A percentile compares a stretch with the other conserved stretches of the same genome.
These are phyloP conservation scores for Boletus rex-veris DNA, from an alignment of 768 basidiomycete genomes.

Conservation along the genomic window DNA sequence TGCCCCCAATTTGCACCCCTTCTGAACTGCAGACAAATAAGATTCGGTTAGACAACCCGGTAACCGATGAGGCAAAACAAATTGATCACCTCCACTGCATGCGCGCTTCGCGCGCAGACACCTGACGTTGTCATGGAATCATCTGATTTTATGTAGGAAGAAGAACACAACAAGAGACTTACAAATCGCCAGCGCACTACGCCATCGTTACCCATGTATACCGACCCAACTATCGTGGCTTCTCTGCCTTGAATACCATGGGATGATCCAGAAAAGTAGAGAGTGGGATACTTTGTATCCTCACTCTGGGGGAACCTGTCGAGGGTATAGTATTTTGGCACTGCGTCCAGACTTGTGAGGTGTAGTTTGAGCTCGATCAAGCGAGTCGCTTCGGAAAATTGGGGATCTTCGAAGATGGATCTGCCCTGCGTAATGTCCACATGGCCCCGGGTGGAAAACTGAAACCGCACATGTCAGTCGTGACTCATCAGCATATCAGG, in stretches of 20 bases:
- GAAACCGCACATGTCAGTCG: neutral
- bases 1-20: slow-evolving; percentile 62
- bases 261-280: slow-evolving; percentile 48
- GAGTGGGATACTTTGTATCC: slow-evolving; percentile 36
- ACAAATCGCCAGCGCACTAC: slow-evolving; percentile 59
- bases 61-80: neutral
- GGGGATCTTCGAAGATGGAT: slow-evolving; percentile 48
- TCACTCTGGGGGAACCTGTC: slow-evolving; percentile 22
- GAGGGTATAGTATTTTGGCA: slow-evolving; percentile 18
- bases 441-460: slow-evolving; percentile 25
- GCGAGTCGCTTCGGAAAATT: slow-evolving; percentile 63
- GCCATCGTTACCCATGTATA: slow-evolving; percentile 45
- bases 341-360: slow-evolving; percentile 35
- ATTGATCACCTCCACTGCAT: slow-evolving; percentile 57
- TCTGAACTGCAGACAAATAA: slow-evolving; percentile 45
- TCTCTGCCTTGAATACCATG: slow-evolving; percentile 41
- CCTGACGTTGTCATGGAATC: slow-evolving; percentile 33
- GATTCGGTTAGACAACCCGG: neutral
- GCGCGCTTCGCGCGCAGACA: slow-evolving; percentile 48
- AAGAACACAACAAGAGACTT: slow-evolving; percentile 26
- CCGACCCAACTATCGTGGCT: slow-evolving; percentile 47
- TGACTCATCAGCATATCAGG: neutral
- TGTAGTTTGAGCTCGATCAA: slow-evolving; percentile 56
- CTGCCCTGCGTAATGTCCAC: slow-evolving; percentile 13
- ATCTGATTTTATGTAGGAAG: slow-evolving; percentile 3